These are phyloP conservation scores for Fremontodendron californicum DNA, from an alignment of 345 rosid genomes.

Conservation along the genomic window DNA sequence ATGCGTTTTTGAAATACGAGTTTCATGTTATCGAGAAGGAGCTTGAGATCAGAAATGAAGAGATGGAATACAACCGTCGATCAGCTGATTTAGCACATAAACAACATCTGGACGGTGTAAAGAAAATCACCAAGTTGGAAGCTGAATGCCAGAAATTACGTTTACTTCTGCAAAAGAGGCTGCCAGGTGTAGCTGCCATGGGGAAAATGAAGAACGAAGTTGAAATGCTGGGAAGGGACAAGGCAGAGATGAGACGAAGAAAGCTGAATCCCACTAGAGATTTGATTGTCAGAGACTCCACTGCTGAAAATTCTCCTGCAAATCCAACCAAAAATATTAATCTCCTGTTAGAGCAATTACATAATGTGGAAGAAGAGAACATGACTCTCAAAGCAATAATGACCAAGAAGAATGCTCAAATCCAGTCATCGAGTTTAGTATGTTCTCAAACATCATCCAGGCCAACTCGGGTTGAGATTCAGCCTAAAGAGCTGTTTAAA, in stretches of 20 bases:
- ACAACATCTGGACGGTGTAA: conserved; percentile 57
- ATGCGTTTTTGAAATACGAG: conserved; percentile 78
- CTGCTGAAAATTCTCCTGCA: no score
- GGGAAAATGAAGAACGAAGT: conserved; percentile 45
- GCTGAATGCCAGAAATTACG: conserved; percentile 78
- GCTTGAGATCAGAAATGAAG: conserved; percentile 66
- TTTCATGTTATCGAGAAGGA: conserved; percentile 78
- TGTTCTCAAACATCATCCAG: conserved; percentile 49
- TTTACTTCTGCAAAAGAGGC: conserved; percentile 51
- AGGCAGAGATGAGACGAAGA: conserved; percentile 35
- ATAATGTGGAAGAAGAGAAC: conserved; percentile 68
- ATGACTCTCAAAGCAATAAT: conserved; percentile 59
- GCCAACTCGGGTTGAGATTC: conserved; percentile 42
- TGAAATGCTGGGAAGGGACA: conserved; percentile 39
- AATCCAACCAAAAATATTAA: conserved; percentile 36
- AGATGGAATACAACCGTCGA: conserved; percentile 61
- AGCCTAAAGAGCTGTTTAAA: conserved; percentile 23
- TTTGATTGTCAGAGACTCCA: conserved; percentile 42
- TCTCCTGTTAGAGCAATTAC: conserved; percentile 52
- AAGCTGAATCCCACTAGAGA: conserved; percentile 41
- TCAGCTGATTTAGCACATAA: conserved; percentile 59
- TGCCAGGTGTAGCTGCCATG: conserved; percentile 47
- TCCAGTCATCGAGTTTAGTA: conserved; percentile 46
- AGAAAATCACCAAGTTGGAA: conserved; percentile 69
- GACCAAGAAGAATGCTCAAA: conserved; percentile 50